phyloP scores from a whole-genome alignment of 768 basidiomycete species.

The Rhodocollybia butyracea region DNA sequence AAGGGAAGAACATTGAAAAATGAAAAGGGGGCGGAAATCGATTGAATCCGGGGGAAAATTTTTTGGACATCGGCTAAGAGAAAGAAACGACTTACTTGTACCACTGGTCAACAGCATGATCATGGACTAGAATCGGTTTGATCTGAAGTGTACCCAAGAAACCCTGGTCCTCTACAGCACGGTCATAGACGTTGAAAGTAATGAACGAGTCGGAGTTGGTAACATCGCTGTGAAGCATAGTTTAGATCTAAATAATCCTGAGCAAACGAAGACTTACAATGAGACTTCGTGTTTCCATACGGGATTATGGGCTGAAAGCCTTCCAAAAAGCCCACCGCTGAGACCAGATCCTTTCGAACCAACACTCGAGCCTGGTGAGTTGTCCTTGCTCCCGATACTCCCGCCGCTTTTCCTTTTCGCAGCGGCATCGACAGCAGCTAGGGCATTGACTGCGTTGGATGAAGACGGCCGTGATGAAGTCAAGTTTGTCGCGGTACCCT shows the following conservation, averaged over 20 bases:
- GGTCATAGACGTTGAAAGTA: slow-evolving; percentile 90
- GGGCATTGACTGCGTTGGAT: slow-evolving; percentile 51
- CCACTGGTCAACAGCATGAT: slow-evolving; percentile 96
- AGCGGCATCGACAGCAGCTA: slow-evolving; percentile 45
- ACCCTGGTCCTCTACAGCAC: slow-evolving; percentile 72
- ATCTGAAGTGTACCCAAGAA: slow-evolving; percentile 92
- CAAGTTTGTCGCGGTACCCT: slow-evolving; percentile 55
- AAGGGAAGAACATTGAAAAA: slow-evolving; percentile 3
- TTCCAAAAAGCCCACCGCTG: slow-evolving; percentile 53
- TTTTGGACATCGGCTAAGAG: slow-evolving; percentile 9
- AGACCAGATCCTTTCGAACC: slow-evolving; percentile 36
- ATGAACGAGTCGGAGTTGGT: slow-evolving; percentile 83
- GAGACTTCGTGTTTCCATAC: slow-evolving; percentile 99
- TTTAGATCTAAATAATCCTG: slow-evolving; percentile 11
- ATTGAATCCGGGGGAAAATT: slow-evolving; percentile 9
- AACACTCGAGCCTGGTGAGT: slow-evolving; percentile 40
- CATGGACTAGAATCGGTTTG: slow-evolving; percentile 87
- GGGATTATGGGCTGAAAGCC: slow-evolving; percentile 79
- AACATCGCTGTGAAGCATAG: slow-evolving; percentile 70
- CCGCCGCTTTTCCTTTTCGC: slow-evolving; percentile 27
- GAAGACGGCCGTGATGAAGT: not conserved
- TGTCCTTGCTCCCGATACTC: slow-evolving; percentile 36
- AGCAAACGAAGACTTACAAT: slow-evolving; percentile 63
- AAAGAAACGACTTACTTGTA: slow-evolving; percentile 67
- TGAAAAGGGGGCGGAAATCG: slow-evolving; percentile 10